Conservation (phyloP, 768 basidiomycete species). For the Xerocomellus dryophilus region DNA sequence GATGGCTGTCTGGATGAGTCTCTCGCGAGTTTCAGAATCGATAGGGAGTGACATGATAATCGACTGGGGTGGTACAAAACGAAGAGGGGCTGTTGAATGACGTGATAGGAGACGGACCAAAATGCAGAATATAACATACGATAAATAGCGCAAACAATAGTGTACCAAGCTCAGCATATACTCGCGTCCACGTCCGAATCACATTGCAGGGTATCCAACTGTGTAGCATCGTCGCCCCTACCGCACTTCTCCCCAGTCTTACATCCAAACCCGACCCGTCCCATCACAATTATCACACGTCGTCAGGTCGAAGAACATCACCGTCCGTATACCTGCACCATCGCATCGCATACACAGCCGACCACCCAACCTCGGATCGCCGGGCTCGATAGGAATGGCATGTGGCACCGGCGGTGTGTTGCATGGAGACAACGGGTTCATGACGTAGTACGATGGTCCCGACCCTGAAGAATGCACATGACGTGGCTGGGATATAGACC, state of each 20-base stretch:
- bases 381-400: slow-evolving; percentile 50
- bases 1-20: slow-evolving; percentile 52
- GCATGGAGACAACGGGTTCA: slow-evolving; percentile 16
- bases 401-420: slow-evolving; percentile 36
- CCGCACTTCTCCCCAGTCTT: not conserved
- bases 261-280: slow-evolving; percentile 52
- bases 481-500: slow-evolving; percentile 22
- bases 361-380: slow-evolving; percentile 72
- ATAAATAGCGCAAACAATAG: not conserved
- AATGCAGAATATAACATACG: not conserved
- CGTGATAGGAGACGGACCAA: too few species aligned
- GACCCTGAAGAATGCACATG: not conserved
- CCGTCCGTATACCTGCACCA: slow-evolving; percentile 51
- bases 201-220: slow-evolving; percentile 1
- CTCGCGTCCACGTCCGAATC: not conserved
- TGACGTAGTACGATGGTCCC: slow-evolving; percentile 25
- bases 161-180: too few species aligned
- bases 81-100: not conserved
- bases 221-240: not conserved
- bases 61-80: not conserved
- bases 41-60: slow-evolving; percentile 31
- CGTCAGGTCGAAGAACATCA: slow-evolving; percentile 53
- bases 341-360: slow-evolving; percentile 60
- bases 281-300: slow-evolving; percentile 62
- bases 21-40: slow-evolving; percentile 38